Conservation (phyloP, 2,329 filamentous ascomycete species). For the Acarospora socialis region DNA sequence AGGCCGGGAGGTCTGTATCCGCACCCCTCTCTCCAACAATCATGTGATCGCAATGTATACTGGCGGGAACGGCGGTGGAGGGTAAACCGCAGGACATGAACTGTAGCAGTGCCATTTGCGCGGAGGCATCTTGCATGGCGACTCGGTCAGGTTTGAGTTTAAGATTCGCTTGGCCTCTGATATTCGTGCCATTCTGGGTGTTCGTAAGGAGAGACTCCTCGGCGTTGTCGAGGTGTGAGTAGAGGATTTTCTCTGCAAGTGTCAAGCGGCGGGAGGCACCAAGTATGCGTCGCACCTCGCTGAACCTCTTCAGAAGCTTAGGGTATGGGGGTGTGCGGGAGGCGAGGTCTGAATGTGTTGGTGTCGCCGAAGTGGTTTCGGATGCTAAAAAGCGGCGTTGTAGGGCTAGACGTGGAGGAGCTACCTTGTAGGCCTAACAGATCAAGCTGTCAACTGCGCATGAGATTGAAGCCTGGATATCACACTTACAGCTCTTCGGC, state of each 20-base stretch:
- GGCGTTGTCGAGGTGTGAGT: conserved; percentile 80
- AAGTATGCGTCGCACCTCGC: conserved; percentile 60
- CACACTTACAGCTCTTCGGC: too few species aligned
- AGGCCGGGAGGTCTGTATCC: conserved; percentile 66
- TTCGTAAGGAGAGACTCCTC: conserved; percentile 75
- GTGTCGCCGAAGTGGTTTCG: conserved; percentile 8
- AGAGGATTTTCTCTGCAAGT: conserved; percentile 94
- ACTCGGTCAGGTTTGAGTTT: conserved; percentile 96
- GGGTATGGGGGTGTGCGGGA: conserved; percentile 63
- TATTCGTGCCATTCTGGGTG: conserved; percentile 69
- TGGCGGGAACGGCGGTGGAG: conserved; percentile 82
- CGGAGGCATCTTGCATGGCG: conserved; percentile 97
- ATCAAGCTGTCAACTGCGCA: too few species aligned
- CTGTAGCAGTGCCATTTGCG: conserved; percentile 94
- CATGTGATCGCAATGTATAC: conserved; percentile 98
- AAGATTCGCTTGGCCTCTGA: conserved; percentile 80
- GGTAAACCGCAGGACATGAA: conserved; percentile 96
- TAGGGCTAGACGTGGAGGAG: neutral
- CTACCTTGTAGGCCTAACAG: too few species aligned
- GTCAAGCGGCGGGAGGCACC: conserved; percentile 53
- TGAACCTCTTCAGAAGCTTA: conserved; percentile 63
- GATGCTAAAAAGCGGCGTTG: conserved; percentile 10
- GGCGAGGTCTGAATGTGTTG: conserved; percentile 25
- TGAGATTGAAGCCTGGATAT: too few species aligned
- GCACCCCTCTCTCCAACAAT: conserved; percentile 91